Evolutionary conservation across 2,329 filamentous ascomycete species (phyloP).

Genomic region (Arthrobotrys pseudoclavata): DNA sequence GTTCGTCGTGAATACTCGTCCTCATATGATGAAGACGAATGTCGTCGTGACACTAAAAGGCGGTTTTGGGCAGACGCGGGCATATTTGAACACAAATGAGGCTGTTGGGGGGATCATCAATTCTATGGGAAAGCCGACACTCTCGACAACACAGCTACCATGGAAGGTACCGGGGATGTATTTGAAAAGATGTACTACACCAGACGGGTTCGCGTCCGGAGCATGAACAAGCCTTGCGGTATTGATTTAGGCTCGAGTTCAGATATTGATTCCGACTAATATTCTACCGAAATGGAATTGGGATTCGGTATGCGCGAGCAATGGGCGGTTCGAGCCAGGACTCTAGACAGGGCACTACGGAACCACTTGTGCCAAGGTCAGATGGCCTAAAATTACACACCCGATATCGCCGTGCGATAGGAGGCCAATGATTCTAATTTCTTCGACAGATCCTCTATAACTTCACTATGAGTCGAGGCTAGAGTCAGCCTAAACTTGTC

Average conservation of each 20-base stretch:
- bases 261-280: too few species aligned
- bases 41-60: not conserved
- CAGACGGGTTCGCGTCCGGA: not conserved
- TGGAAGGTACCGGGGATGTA: not conserved
- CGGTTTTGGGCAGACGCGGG: not conserved
- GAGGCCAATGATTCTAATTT: too few species aligned
- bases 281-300: too few species aligned
- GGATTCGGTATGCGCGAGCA: too few species aligned
- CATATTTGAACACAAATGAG: not conserved
- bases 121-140: not conserved
- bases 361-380: too few species aligned
- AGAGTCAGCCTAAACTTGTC: not conserved
- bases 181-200: not conserved
- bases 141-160: not conserved
- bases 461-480: not conserved
- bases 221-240: not conserved
- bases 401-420: too few species aligned
- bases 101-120: not conserved
- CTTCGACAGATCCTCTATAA: too few species aligned
- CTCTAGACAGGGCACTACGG: too few species aligned
- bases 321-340: too few species aligned
- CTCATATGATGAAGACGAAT: not conserved
- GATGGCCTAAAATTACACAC: too few species aligned
- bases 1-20: not conserved
- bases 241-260: too few species aligned